Base-by-base conservation (phyloP, 495 filamentous ascomycete genomes). In the Glonium stellatum region DNA sequence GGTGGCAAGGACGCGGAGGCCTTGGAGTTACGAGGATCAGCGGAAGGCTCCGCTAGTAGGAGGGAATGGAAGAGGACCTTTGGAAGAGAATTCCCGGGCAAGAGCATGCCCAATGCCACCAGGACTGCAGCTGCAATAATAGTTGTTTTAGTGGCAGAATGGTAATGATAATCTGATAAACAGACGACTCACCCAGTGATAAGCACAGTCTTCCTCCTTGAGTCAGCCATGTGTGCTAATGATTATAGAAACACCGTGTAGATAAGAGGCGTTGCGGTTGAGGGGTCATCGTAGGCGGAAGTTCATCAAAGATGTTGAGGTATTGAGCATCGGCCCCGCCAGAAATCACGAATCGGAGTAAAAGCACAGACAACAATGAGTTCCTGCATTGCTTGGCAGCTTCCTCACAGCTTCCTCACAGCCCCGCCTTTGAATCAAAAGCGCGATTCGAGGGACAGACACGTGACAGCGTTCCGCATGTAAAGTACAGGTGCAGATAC, bases 21-120 rank as follows among this genome's bases (percentile, higher is more conserved):
- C 70, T 72, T 55, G 36, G 19, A 22, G 22, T n/a, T 12, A 11
- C 51, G 8, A 35, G 52, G 18, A 13, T 2, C 5, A 53, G 25
- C 25, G 22, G 21, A 21, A 8, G 15, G 22, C 31, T 25, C 1
- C 23, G 19, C 5, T 5, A 19, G 25, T 57, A 46, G 22, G 12
- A 9, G 23, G 6, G 21, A 34, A 52, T 35, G n/a, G 27, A 31
- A 31, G 27, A 31, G 25, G 48, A 57, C 78, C 78, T 67, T 76
- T 57, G 1, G 70, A 67, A 55, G 80, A 72, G 63, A 84, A 84
- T 59, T 83, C 80, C 15, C 76, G 77, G 15, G 80, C 79, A 10
- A 85, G 72, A 10, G 79, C 72, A 58, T 85, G 78, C 19, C 82
- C 82, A 54, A 85, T 85, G 31, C 82, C 82, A 18, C 80, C 80